phyloP scores from a whole-genome alignment of 2,329 filamentous ascomycete species.

The Stagonosporopsis rhizophila region DNA sequence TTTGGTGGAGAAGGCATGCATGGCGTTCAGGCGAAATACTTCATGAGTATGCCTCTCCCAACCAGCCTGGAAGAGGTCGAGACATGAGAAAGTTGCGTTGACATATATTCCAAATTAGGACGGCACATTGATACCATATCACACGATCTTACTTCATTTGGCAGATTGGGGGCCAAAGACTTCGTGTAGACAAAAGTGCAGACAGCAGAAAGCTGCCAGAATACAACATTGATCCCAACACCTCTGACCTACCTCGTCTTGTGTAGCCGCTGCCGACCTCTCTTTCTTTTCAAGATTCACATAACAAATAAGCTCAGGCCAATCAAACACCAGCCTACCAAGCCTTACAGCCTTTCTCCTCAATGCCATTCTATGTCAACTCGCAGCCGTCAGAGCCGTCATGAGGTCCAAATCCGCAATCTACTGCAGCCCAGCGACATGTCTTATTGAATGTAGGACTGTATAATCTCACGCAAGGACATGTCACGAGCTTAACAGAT shows the following conservation, averaged over 20 bases:
- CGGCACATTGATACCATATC: slow-evolving; percentile 37
- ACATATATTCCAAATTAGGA: slow-evolving; percentile 30
- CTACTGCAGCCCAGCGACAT: background rate
- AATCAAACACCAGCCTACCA: background rate
- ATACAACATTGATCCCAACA: slow-evolving; percentile 8
- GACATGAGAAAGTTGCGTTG: slow-evolving; percentile 24
- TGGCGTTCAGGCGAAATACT: slow-evolving; percentile 31
- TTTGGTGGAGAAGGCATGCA: slow-evolving; percentile 17
- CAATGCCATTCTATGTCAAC: background rate
- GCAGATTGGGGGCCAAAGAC: slow-evolving; percentile 12
- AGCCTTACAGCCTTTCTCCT: background rate
- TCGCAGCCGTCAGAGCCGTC: background rate
- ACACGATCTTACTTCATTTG: slow-evolving; percentile 13
- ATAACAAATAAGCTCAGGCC: background rate
- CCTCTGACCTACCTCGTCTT: background rate
- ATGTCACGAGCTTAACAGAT: background rate
- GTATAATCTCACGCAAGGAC: background rate
- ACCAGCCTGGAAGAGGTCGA: slow-evolving; percentile 10
- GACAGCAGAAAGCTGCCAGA: slow-evolving; percentile 1
- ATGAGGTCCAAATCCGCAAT: background rate
- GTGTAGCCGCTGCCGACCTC: background rate
- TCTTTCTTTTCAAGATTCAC: background rate
- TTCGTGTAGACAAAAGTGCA: slow-evolving; percentile 23
- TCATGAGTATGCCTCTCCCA: slow-evolving; percentile 29
- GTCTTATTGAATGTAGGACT: background rate